A percentile compares a stretch with the other conserved stretches of the same genome.
These are phyloP conservation scores for Ascochyta lentis DNA, from an alignment of 2,329 filamentous ascomycete genomes.

Conservation along the genomic window DNA sequence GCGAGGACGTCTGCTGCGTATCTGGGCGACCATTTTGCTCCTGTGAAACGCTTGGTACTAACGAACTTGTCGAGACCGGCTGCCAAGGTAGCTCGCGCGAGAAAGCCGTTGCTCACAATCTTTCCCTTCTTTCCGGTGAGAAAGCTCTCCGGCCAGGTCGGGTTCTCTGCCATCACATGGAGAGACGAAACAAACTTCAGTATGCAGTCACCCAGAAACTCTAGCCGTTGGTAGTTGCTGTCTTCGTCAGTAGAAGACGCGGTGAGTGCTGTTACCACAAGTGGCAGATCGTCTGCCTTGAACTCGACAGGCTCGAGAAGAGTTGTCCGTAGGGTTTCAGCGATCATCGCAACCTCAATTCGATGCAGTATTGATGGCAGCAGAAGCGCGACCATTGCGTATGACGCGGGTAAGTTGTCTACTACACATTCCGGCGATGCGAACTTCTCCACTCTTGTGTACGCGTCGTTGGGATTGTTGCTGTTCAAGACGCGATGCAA, in stretches of 20 bases:
- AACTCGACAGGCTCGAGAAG: conserved; percentile 63
- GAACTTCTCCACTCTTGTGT: conserved; percentile 57
- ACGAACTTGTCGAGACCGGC: conserved; percentile 76
- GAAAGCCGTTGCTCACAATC: conserved; percentile 76
- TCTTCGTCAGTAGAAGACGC: conserved; percentile 65
- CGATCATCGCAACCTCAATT: conserved; percentile 70
- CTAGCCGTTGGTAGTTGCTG: conserved; percentile 80
- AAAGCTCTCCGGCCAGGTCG: conserved; percentile 76
- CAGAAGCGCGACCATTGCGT: conserved; percentile 62
- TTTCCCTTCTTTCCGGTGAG: conserved; percentile 72
- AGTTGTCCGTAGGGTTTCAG: conserved; percentile 63
- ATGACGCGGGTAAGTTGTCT: conserved; percentile 54
- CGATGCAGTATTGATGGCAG: conserved; percentile 76
- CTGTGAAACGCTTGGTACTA: conserved; percentile 70
- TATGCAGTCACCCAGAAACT: conserved; percentile 85
- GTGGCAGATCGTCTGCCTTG: conserved; percentile 51
- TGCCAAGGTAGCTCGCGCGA: conserved; percentile 69
- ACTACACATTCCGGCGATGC: conserved; percentile 57
- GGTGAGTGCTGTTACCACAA: conserved; percentile 74
- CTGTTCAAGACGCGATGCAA: conserved; percentile 53
- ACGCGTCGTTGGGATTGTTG: conserved; percentile 29
- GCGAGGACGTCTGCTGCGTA: conserved; percentile 59
- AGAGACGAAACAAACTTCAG: conserved; percentile 77
- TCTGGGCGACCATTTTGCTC: conserved; percentile 73
- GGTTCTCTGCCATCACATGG: conserved; percentile 67